Evolutionary conservation across 805 yeast species (phyloP), one percentile per base, ranked within the genome.

Genomic region (Wickerhamomyces strasburgensis): DNA sequence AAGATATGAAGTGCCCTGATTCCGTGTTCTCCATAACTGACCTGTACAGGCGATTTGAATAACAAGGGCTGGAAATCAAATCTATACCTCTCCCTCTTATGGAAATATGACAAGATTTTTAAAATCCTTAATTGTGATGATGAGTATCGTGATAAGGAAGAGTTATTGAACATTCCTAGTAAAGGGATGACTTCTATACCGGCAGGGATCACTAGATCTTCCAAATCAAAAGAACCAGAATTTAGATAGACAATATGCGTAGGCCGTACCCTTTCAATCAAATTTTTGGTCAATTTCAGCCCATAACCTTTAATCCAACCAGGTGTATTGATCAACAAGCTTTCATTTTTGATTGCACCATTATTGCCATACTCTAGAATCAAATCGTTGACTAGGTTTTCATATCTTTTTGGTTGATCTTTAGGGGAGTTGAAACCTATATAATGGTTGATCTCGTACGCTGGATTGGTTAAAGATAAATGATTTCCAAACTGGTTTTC

Each of bases 271-370:
- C 56, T 40, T 1, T 49, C 42, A 2, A 78, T 63, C 11, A 35
- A 59, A 19, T 67, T 61, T 13, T 59, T 64, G n/a, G 84, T 64
- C 7, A 88, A 60, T 33, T 77, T 80, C 13, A 80, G 66, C 0
- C 97, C 97, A 44, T 76, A 78, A 0, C 96, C 97, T 57, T 84
- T 84, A 21, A 87, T 73, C 96, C 96, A 88, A 0, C 96, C 96
- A 0, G 96, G 90, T 1, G 89, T 75, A 50, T 88, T 88, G 4
- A 89, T 68, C 1, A 88, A 56, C 3, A 87, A 58, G 37, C 63
- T 46, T 33, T 51, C 50, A 34, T 45, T 42, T 19, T 42, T 41
- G 7, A 32, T 11, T 3, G 31, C 19, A 0, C 64, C 65, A 38
- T 60, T 57, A 17, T 48, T 46, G 21, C 46, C 48, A 21, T 60